Percentiles rank a stretch among this genome's conserved stretches.
Evolutionary conservation across 1,284 basidiomycete genomes (phyloP).

Genomic region (Neonothopanus nambi): DNA sequence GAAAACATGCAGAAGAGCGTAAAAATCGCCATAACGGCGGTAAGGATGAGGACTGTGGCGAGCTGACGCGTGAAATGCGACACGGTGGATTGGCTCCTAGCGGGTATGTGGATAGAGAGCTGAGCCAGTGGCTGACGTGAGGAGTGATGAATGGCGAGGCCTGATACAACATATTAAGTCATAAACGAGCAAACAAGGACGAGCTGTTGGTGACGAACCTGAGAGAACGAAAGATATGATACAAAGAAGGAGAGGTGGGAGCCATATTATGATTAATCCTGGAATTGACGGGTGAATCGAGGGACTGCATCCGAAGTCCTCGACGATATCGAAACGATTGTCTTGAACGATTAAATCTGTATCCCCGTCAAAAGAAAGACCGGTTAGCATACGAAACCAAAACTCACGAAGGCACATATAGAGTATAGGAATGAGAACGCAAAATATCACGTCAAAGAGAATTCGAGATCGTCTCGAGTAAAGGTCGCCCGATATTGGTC

Average conservation of each 20-base stretch:
- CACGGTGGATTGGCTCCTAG: slow-evolving; percentile 25
- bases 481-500: slow-evolving; percentile 27
- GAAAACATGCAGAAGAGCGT: slow-evolving; percentile 36
- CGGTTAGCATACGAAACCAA: neutral
- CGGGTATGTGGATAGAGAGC: slow-evolving; percentile 34
- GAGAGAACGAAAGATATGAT: slow-evolving; percentile 15
- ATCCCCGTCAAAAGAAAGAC: neutral
- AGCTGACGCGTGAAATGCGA: slow-evolving; percentile 43
- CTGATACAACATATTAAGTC: slow-evolving; percentile 20
- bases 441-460: slow-evolving; percentile 46
- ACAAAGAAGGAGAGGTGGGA: slow-evolving; percentile 17
- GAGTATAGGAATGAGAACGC: slow-evolving; percentile 47
- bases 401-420: slow-evolving; percentile 52
- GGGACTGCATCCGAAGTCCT: slow-evolving; percentile 20
- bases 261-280: slow-evolving; percentile 16
- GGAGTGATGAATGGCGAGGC: slow-evolving; percentile 33
- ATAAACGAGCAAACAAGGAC: neutral
- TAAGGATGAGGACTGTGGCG: slow-evolving; percentile 32
- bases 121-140: slow-evolving; percentile 29
- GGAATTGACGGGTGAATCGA: slow-evolving; percentile 19
- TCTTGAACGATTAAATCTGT: slow-evolving; percentile 37
- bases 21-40: slow-evolving; percentile 27
- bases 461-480: slow-evolving; percentile 35
- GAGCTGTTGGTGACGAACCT: slow-evolving; percentile 9
- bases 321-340: slow-evolving; percentile 22